Conservation (phyloP, 352 stramenopile species). For the Globisporangium solare region DNA sequence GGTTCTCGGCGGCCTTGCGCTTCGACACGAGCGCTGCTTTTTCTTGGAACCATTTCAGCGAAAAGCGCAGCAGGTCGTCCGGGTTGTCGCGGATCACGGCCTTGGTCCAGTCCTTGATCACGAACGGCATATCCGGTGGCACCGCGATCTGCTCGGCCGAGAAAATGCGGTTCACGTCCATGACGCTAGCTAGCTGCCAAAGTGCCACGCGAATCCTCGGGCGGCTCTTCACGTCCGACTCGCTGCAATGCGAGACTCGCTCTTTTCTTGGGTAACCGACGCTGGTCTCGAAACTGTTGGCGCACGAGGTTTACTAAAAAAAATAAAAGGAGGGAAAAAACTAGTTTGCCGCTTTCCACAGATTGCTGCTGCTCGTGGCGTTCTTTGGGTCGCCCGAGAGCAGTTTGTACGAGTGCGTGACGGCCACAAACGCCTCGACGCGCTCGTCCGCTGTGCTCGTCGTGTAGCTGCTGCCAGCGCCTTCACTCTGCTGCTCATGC, state of each 20-base stretch:
- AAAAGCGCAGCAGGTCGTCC: slow-evolving; percentile 75
- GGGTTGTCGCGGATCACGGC: slow-evolving; percentile 80
- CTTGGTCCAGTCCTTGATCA: slow-evolving; percentile 92
- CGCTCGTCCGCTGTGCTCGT: slow-evolving; percentile 32
- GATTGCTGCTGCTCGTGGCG: slow-evolving; percentile 31
- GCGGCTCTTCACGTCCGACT: too few species aligned
- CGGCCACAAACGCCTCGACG: slow-evolving; percentile 77
- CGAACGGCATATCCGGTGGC: slow-evolving; percentile 73
- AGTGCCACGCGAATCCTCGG: too few species aligned
- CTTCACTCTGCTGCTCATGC: slow-evolving; percentile 9
- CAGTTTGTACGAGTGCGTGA: slow-evolving; percentile 78
- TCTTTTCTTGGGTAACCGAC: neutral
- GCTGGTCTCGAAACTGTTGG: slow-evolving; percentile 2
- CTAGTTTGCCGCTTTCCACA: slow-evolving; percentile 19
- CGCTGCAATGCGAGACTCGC: too few species aligned
- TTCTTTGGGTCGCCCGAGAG: slow-evolving; percentile 38
- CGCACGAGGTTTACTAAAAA: too few species aligned
- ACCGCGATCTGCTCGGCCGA: slow-evolving; percentile 90
- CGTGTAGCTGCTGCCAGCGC: slow-evolving; percentile 9
- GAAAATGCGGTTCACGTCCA: slow-evolving; percentile 93
- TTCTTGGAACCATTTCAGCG: slow-evolving; percentile 82
- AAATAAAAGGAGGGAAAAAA: neutral
- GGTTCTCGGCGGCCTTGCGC: slow-evolving; percentile 56
- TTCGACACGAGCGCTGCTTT: slow-evolving; percentile 57
- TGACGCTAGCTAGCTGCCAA: too few species aligned